phyloP scores from a whole-genome alignment of 108 stramenopile genomes.

The Conticribra guillardii region DNA sequence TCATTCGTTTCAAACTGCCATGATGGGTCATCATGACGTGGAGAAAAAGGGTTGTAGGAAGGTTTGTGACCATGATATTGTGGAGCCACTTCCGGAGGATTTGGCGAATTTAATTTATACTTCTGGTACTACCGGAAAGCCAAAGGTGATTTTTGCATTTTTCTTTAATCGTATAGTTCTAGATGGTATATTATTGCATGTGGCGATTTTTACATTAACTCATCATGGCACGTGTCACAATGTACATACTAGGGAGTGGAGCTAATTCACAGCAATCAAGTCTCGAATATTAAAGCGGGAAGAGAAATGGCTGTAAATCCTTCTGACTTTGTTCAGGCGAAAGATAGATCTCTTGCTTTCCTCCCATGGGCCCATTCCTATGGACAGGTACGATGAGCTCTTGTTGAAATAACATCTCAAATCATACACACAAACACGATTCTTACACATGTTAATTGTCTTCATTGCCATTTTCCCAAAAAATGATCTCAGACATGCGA shows the following conservation, averaged over 20 bases:
- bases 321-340: constrained; percentile 65
- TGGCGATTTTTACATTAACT: too few relatives aligned
- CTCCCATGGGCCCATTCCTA: constrained; percentile 97
- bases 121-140: constrained; percentile 94
- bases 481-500: constrained; percentile 94
- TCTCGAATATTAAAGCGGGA: constrained; percentile 81
- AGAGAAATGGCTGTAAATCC: constrained; percentile 74
- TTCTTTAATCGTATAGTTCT: too few relatives aligned
- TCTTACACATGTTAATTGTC: too few relatives aligned
- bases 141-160: constrained; percentile 59
- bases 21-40: constrained; percentile 29
- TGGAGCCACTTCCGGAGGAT: constrained; percentile 77
- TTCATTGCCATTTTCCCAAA: too few relatives aligned
- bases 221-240: too few relatives aligned
- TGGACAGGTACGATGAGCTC: constrained; percentile 87
- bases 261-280: constrained; percentile 76
- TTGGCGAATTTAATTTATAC: constrained; percentile 96
- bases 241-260: constrained; percentile 88
- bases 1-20: constrained; percentile 70
- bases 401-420: too few relatives aligned
- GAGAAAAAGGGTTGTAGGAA: constrained; percentile 28
- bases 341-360: constrained; percentile 87
- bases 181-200: too few relatives aligned
- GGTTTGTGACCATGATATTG: constrained; percentile 27
- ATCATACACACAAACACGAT: too few relatives aligned